Evolutionary conservation across 208 protist species (phyloP), one percentile per base, ranked within the genome.

Genomic region (Acanthamoeba sp.): DNA sequence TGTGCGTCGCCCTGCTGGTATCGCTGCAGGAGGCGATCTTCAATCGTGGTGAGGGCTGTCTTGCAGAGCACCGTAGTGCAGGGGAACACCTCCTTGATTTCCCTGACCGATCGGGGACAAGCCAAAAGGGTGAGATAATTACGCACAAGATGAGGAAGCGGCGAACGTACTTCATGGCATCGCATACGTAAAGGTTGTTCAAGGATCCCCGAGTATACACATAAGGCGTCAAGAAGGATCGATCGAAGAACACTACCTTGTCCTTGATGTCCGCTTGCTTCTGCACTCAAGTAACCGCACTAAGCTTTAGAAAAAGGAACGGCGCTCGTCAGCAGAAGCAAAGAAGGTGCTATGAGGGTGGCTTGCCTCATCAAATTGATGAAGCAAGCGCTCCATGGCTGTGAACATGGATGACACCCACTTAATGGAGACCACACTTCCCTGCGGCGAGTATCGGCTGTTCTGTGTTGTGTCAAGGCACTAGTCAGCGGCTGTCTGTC

Each of bases 171-270:
- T 85, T 85, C 93, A 93, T 93, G 24, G 90, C 90, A 20, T 93
- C 62, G 20, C 91, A 94, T 27, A 76, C 90, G 3, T 87, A 93
- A n/a, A 93, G 90, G 16, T 93, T 93, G 90, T 93, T 93, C 29
- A 93, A 62, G 10, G 71, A 78, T 2, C 90, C 90, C 18, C 90
- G 45, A 20, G 55, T 78, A 9, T 93, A 93, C 10, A 93, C 78
- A 22, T 93, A 93, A 36, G 90, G 90, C 29, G 90, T 93, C 32
- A 93, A 32, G 34, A 93, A 84, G 29, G 55, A 76, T 36, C 90
- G 45, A 29, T 93, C 90, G 90, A 93, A 93, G 90, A 93, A 93
- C 48, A 93, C 90, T 9, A 93, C 50, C 14, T 52, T 40, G 59
- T 80, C 89, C 20, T 93, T 93, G 76, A 85, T 38, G 20, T 85